Base-by-base conservation (phyloP, 1,284 basidiomycete species). In the Tilletia caries region DNA sequence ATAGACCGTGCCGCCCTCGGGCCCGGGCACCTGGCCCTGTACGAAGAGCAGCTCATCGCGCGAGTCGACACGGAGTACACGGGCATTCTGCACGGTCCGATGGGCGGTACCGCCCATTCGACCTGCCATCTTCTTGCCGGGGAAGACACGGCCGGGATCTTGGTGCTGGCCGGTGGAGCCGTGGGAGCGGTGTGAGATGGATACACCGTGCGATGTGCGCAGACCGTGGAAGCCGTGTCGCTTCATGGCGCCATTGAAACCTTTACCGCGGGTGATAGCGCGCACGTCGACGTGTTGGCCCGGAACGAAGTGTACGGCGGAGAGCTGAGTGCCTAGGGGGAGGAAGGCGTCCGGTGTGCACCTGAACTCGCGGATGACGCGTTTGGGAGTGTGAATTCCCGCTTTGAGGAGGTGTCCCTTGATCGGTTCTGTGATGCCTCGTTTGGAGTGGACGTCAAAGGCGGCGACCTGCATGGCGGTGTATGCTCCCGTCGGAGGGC, bases 121-220 rank as follows among this genome's bases (percentile, higher is more conserved):
- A 62, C 95, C 96, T 10, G 95, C 90, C 95, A 98, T 98, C 86
- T 97, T 98, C 86, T 95, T 97, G 52, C 95, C 95, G 20, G 95
- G 95, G 86, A 92, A 93, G 18, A 97, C 88, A 82, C 94, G 89
- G 67, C 94, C 95, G 44, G 95, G 95, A 81, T 96, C 93, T 72
- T 82, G 81, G 84, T 96, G 92, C 80, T 92, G 91, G 85, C 96
- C 96, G 15, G 92, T 96, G 32, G 94, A 92, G 82, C 96, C 96
- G 58, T 90, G 89, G 32, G 91, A 91, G 82, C 96, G 91, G 87
- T 98, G 96, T 33, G 93, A 93, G 76, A 95, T 84, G 70, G 96
- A 98, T 65, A 93, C 92, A 91, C 96, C 96, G 84, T 99, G 96
- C 84, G 92, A 92, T 1, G 93, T 95, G 68, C 91, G 89, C 43